Conservation (phyloP, 2,329 filamentous ascomycete genomes). For the Zymoseptoria crescenta region DNA sequence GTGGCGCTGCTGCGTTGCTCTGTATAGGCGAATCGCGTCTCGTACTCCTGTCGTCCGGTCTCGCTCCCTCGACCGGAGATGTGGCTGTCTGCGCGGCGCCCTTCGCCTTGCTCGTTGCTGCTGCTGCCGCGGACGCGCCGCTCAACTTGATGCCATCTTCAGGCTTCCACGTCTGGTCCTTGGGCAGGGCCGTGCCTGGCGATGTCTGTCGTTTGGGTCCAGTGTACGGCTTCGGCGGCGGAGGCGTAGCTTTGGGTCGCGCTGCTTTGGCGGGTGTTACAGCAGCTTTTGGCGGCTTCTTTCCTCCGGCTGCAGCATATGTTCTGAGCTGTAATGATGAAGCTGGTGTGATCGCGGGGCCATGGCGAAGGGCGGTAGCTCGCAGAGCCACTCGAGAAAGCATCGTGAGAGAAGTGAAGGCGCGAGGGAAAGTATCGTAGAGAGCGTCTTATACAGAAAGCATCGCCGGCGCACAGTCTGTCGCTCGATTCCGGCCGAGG, state of each 20-base stretch:
- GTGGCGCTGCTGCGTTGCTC: constrained; percentile 8
- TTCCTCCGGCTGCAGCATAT: constrained; percentile 12
- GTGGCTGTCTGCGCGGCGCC: constrained; percentile 5
- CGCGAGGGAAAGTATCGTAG: background rate
- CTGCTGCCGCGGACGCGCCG: constrained; percentile 17
- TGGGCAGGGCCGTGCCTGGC: constrained; percentile 25
- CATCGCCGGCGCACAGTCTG: background rate
- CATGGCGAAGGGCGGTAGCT: constrained; percentile 15
- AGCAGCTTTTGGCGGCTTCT: constrained; percentile 12
- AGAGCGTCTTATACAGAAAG: background rate
- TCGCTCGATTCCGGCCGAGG: background rate
- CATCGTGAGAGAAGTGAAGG: constrained; percentile 14
- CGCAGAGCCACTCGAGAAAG: constrained; percentile 26
- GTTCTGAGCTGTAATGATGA: constrained; percentile 18
- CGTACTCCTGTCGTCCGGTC: constrained; percentile 31
- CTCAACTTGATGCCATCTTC: constrained; percentile 34
- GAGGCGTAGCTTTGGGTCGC: constrained; percentile 8
- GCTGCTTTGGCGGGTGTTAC: background rate
- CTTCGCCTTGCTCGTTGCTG: constrained; percentile 4
- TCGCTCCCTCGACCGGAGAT: constrained; percentile 25
- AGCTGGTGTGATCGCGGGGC: constrained; percentile 5
- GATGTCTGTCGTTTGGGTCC: constrained; percentile 26
- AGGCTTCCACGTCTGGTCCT: constrained; percentile 36
- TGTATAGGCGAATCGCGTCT: constrained; percentile 17
- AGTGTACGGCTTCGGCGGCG: constrained; percentile 15